These are phyloP conservation scores for Nicotiana undulata DNA, from an alignment of 257 asterid species.

Conservation along the genomic window DNA sequence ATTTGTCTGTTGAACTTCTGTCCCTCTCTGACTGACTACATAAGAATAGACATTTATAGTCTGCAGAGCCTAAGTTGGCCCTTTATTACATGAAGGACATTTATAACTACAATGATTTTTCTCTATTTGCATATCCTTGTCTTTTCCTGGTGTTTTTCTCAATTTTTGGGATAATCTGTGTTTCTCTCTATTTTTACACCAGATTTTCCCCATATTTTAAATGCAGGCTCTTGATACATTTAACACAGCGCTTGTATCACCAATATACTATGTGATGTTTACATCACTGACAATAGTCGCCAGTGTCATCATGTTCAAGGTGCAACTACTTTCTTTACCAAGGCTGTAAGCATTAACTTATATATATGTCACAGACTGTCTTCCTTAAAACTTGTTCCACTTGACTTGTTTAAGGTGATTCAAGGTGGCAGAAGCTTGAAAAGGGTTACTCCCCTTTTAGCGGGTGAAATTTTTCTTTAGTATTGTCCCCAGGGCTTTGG, in stretches of 20 bases:
- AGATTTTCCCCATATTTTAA: not conserved
- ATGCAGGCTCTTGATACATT: slow-evolving; percentile 39
- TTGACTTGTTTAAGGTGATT: not conserved
- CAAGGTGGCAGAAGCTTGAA: not conserved
- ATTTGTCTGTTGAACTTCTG: not conserved
- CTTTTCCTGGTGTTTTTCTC: not conserved
- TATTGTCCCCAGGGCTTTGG: not conserved
- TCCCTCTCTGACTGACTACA: not conserved
- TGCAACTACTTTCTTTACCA: slow-evolving; percentile 3
- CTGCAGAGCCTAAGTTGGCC: not conserved
- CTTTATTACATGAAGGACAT: not conserved
- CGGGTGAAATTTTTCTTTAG: not conserved
- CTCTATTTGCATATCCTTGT: not conserved
- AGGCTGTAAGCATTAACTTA: not conserved
- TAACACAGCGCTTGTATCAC: slow-evolving; percentile 33
- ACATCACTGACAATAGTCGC: slow-evolving; percentile 33
- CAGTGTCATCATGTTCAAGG: slow-evolving; percentile 39
- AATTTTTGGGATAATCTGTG: not conserved
- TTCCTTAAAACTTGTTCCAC: not conserved
- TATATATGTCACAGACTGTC: not conserved
- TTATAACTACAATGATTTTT: not conserved
- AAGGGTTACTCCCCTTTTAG: not conserved
- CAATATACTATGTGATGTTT: slow-evolving; percentile 34
- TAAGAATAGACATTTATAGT: not conserved
- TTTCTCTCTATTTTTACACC: not conserved